These are phyloP conservation scores for Cinnamomum chago DNA, from an alignment of 164 flowering plant species.

Conservation along the genomic window DNA sequence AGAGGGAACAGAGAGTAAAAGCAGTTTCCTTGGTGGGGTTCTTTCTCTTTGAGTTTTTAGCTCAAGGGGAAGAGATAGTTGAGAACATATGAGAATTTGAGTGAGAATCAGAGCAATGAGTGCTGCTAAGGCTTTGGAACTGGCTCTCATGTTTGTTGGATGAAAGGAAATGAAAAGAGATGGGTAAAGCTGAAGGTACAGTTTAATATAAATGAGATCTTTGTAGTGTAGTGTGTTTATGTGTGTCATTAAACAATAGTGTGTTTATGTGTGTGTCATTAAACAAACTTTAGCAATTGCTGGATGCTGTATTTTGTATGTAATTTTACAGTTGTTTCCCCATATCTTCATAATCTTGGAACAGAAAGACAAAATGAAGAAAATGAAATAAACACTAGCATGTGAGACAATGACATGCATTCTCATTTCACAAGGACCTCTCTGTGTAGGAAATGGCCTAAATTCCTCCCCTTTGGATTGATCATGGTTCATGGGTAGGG, in stretches of 20 bases:
- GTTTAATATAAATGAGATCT: neutral
- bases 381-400: too few relatives aligned
- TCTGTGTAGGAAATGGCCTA: too few relatives aligned
- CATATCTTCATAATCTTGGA: neutral
- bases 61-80: slow-evolving; percentile 15
- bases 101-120: slow-evolving; percentile 25
- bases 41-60: neutral
- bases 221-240: neutral
- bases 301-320: neutral
- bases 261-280: neutral
- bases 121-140: slow-evolving; percentile 13
- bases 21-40: slow-evolving; percentile 27
- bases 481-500: too few relatives aligned
- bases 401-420: too few relatives aligned
- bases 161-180: neutral
- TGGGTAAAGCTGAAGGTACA: neutral
- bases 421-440: too few relatives aligned
- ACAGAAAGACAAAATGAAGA: too few relatives aligned
- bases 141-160: slow-evolving; percentile 22
- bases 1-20: slow-evolving; percentile 1
- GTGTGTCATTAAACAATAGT: neutral
- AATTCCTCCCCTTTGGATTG: too few relatives aligned
- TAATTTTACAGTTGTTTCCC: neutral
- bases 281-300: neutral
- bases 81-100: slow-evolving; percentile 14